Base-by-base conservation (phyloP, 83 land plant genomes). In the Picea engelmannii region DNA sequence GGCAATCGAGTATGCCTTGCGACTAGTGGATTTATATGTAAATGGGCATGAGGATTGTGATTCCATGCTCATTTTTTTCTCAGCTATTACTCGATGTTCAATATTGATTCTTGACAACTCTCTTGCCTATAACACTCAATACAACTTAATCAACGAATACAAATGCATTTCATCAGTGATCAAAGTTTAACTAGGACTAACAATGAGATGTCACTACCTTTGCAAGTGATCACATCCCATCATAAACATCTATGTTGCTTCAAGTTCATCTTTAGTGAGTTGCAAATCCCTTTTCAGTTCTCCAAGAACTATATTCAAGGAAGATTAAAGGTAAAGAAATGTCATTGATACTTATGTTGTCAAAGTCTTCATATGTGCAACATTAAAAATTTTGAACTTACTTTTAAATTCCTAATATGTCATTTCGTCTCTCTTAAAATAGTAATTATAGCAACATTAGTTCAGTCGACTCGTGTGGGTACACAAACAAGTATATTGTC, bases 271-370 rank as follows among this genome's bases (percentile, higher is more conserved):
- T 86, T 91, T 97, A 0, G 95, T 88, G 15, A 97, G 92, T 82
- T 97, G 99, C 98, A 97, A 95, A 81, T 97, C 99, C 23, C 98
- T 98, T 47, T 98, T 97, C 66, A 97, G 94, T 89, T 97, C 99
- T 85, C 84, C 91, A 27, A 97, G 98, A 73, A 79, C 83, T 76
- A 95, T 80, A 86, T 96, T 96, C 81, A 97, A 84, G 2, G 98
- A 96, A 81, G 93, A 76, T 18, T 95, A 83, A 52, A 97, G 92
- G 40, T 88, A 91, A 82, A 95, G 82, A 87, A 40, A 97, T 76
- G 98, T 89, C 49, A 90, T 38, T 55, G 99, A 90, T 63, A 97
- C 94, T 83, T 95, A 98, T 38, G 95, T 96, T 70, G 99, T 98
- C 79, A 97, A 89, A 40, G 40, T 98, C 98, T 97, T 97, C 98